These are phyloP conservation scores for Hyphodiscus sp. DNA, from an alignment of 2,329 filamentous ascomycete species.

Conservation along the genomic window DNA sequence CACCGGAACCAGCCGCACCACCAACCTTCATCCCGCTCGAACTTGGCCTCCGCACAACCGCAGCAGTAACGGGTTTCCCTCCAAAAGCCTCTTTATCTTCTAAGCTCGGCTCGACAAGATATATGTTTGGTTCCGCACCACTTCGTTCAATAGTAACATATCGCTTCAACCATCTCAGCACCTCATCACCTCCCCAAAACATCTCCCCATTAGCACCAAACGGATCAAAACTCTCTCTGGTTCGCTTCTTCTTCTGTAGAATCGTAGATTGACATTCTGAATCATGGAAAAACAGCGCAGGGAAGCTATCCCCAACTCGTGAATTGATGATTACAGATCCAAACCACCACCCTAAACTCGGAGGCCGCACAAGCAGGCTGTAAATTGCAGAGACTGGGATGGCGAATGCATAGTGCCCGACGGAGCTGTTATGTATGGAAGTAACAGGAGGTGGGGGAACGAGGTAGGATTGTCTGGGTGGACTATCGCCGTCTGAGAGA, in stretches of 20 bases:
- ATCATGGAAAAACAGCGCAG: slow-evolving; percentile 95
- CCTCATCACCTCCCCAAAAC: slow-evolving; percentile 98
- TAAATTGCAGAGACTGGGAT: slow-evolving; percentile 87
- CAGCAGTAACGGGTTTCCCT: slow-evolving; percentile 37
- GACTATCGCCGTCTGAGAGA: slow-evolving; percentile 70
- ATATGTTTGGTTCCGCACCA: slow-evolving; percentile 80
- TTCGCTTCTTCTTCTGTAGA: slow-evolving; percentile 80
- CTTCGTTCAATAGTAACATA: slow-evolving; percentile 82
- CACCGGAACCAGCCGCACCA: slow-evolving; percentile 33
- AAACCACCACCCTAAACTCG: slow-evolving; percentile 97
- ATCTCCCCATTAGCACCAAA: slow-evolving; percentile 79
- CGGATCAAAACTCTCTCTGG: slow-evolving; percentile 81
- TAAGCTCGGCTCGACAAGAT: slow-evolving; percentile 77
- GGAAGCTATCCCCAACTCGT: slow-evolving; percentile 83
- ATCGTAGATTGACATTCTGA: slow-evolving; percentile 95
- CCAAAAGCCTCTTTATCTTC: slow-evolving; percentile 78
- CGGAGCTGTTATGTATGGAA: slow-evolving; percentile 62
- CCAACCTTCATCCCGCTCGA: slow-evolving; percentile 27
- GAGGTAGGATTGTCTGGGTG: slow-evolving; percentile 80
- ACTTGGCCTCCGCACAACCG: slow-evolving; percentile 34
- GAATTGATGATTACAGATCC: slow-evolving; percentile 93
- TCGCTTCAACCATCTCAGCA: slow-evolving; percentile 80
- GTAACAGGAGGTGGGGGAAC: slow-evolving; percentile 87
- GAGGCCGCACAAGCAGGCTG: slow-evolving; percentile 81
- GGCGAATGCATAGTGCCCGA: slow-evolving; percentile 84